Evolutionary conservation across 225 moss, liverwort and hornwort species (phyloP).

Genomic region (Marchantia polymorpha): DNA sequence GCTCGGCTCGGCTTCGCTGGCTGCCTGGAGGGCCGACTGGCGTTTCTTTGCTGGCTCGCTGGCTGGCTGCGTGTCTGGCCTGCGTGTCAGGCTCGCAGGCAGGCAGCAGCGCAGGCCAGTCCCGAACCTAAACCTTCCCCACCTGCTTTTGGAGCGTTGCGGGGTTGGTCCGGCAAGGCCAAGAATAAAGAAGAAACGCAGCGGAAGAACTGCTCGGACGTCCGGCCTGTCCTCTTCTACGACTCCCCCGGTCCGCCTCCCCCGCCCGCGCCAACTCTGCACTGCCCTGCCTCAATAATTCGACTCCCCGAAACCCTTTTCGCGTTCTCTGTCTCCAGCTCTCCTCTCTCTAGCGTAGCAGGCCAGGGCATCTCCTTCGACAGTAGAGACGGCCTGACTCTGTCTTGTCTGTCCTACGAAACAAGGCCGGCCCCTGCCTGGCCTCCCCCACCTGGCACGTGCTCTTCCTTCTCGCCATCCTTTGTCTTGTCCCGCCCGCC

Average conservation of each 20-base stretch:
- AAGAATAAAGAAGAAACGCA: neutral
- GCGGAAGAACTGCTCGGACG: neutral
- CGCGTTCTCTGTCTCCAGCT: neutral
- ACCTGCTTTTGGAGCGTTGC: conserved; percentile 6
- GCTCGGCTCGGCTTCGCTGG: neutral
- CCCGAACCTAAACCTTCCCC: neutral
- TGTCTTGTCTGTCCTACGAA: neutral
- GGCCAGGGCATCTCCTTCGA: no score
- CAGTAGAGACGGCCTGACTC: neutral
- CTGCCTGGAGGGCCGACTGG: neutral
- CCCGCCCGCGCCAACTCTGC: neutral
- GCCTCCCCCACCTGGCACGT: conserved; percentile 17
- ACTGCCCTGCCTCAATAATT: conserved; percentile 1
- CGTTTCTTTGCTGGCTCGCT: neutral
- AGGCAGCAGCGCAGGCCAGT: neutral
- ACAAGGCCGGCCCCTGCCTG: neutral
- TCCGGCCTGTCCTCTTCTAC: neutral
- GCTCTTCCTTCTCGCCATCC: conserved; percentile 10
- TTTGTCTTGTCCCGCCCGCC: conserved; percentile 1
- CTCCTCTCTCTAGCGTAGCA: neutral
- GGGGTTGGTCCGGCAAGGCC: neutral
- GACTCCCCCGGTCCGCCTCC: neutral
- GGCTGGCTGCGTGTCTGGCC: neutral
- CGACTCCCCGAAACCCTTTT: neutral
- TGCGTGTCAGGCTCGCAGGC: neutral